Evolutionary conservation across 2,329 filamentous ascomycete genomes (phyloP), one percentile per base, ranked within the genome.

Genomic region (Alternaria arborescens): DNA sequence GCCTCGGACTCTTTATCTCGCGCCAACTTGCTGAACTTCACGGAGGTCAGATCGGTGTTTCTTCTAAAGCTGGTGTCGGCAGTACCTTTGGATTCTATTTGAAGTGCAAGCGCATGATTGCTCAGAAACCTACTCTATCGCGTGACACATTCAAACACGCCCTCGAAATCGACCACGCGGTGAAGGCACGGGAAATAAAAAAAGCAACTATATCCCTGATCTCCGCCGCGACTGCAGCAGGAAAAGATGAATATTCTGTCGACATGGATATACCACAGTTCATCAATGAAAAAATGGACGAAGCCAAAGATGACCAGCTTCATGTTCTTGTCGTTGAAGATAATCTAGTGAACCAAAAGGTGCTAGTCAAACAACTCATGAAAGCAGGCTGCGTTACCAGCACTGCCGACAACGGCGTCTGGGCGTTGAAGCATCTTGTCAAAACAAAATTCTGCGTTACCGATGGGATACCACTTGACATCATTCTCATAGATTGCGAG

Each of bases 401-500:
- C 28, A 71, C 74, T 2, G 76, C 76, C 16, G 72, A 76, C 38
- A 72, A 79, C 36, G 77, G 77, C 8, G 52, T 74, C n/a, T 65
- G 72, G 28, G 73, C 73, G 5, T 68, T 79, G 14, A 50, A 68
- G 4, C 61, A 72, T 11, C 62, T 78, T 5, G 51, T 55, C 6
- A 71, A 62, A 20, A 72, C 71, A 7, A 38, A 20, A 3, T 70
- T 70, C 26, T 62, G 62, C 40, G 26, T 11, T 3, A 51, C 62
- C 2, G 22, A 56, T 30, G 67, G 65, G 10, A 46, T 61, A 1
- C 72, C 71, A 1, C 66, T 79, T 8, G 70, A 71, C 1, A 60
- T 79, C 14, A 67, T 79, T 22, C 71, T 79, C 6, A 75, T 78
- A 69, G 77, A 79, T 48, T 67, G 74, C 16, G 77, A 79, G 38